Percentiles rank a stretch among this genome's conserved stretches.
Evolutionary conservation across 2,329 filamentous ascomycete species (phyloP).

Genomic region (Talaromyces sp.): DNA sequence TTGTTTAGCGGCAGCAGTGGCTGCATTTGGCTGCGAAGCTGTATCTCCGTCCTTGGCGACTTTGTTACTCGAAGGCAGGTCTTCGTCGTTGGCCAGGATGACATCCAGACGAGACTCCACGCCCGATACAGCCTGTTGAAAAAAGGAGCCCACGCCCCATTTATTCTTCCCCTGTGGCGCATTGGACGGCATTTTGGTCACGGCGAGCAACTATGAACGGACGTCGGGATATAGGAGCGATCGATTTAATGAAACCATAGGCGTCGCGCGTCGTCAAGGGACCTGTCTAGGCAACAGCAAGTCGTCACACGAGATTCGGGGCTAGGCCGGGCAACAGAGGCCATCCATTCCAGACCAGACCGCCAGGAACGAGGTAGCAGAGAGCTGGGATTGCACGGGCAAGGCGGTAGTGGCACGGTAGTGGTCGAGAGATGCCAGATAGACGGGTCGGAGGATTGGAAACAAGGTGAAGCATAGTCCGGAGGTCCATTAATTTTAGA

Average conservation of each 20-base stretch:
- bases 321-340: neutral
- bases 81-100: constrained; percentile 77
- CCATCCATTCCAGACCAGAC: neutral
- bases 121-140: constrained; percentile 86
- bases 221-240: neutral
- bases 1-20: constrained; percentile 12
- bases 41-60: constrained; percentile 26
- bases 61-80: constrained; percentile 28
- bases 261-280: neutral
- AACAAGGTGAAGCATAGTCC: neutral
- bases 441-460: neutral
- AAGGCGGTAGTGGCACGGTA: neutral
- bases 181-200: constrained; percentile 27
- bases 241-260: neutral
- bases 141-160: constrained; percentile 66
- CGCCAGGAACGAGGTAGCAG: neutral
- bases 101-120: constrained; percentile 90
- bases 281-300: neutral
- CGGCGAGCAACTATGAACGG: neutral
- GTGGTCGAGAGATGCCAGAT: neutral
- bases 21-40: constrained; percentile 14
- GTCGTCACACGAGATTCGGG: neutral
- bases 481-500: neutral
- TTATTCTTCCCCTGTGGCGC: constrained; percentile 47
- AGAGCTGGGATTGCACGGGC: neutral